Percentiles rank a stretch among this genome's conserved stretches.
Evolutionary conservation across 2,329 filamentous ascomycete species (phyloP).

Genomic region (Fusarium annulatum): DNA sequence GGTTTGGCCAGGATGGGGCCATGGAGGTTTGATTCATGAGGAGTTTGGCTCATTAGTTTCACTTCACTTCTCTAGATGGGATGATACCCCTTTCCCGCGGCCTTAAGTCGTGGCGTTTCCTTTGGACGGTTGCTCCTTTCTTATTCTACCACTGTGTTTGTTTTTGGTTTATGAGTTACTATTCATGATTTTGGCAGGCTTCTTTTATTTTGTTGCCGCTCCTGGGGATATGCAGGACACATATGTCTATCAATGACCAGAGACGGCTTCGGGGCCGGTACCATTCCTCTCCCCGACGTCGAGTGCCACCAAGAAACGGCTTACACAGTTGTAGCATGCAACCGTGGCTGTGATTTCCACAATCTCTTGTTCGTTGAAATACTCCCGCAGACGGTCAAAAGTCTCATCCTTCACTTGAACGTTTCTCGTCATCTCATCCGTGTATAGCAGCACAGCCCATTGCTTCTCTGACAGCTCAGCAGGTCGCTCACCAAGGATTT

Average conservation of each 20-base stretch:
- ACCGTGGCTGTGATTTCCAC: constrained; percentile 84
- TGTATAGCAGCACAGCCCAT: constrained; percentile 76
- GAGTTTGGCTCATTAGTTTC: constrained; percentile 38
- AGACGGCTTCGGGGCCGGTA: constrained; percentile 58
- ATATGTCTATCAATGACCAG: constrained; percentile 48
- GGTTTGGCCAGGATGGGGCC: constrained; percentile 26
- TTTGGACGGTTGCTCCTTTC: constrained; percentile 5
- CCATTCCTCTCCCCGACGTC: constrained; percentile 74
- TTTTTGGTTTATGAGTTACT: neutral
- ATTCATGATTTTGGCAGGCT: neutral
- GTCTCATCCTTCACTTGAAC: constrained; percentile 76
- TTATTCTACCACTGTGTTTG: neutral
- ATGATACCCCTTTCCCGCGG: constrained; percentile 51
- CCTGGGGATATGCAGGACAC: constrained; percentile 1
- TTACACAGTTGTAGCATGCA: constrained; percentile 87
- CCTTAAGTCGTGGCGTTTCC: constrained; percentile 32
- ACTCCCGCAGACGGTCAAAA: constrained; percentile 69
- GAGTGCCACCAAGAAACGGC: constrained; percentile 83
- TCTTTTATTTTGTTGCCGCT: constrained; percentile 11
- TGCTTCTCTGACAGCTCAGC: constrained; percentile 66
- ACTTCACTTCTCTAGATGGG: constrained; percentile 52
- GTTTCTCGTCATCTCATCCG: constrained; percentile 87
- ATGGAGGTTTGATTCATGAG: constrained; percentile 19
- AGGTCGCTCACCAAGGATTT: constrained; percentile 45
- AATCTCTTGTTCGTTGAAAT: constrained; percentile 77